Conservation (phyloP, 2,329 filamentous ascomycete species). For the Botrytis fabae region DNA sequence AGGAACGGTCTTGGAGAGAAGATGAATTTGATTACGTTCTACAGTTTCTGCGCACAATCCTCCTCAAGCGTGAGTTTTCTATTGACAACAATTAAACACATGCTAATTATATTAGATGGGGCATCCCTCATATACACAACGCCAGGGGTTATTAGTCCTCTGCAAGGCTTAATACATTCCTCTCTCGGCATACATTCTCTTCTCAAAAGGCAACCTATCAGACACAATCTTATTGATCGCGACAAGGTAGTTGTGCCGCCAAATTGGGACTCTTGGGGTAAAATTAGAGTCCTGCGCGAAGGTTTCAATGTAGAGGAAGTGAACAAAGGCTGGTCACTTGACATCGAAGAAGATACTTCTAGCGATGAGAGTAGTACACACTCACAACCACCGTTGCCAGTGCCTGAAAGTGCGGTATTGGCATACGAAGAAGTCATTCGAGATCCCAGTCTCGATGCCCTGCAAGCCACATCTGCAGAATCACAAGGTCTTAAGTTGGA, state of each 20-base stretch:
- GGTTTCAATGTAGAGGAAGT: slow-evolving; percentile 88
- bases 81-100: not conserved
- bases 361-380: slow-evolving; percentile 38
- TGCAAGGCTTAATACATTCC: slow-evolving; percentile 80
- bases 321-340: slow-evolving; percentile 81
- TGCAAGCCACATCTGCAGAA: slow-evolving; percentile 55
- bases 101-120: slow-evolving; percentile 57
- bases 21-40: slow-evolving; percentile 95
- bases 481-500: slow-evolving; percentile 45
- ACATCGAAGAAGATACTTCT: slow-evolving; percentile 63
- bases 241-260: slow-evolving; percentile 93
- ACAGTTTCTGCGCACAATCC: slow-evolving; percentile 85
- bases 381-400: slow-evolving; percentile 26
- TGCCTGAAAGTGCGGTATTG: slow-evolving; percentile 60
- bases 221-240: slow-evolving; percentile 88
- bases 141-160: slow-evolving; percentile 71
- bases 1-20: slow-evolving; percentile 90
- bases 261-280: slow-evolving; percentile 99
- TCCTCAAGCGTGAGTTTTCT: slow-evolving; percentile 71
- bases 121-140: slow-evolving; percentile 84
- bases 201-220: slow-evolving; percentile 74
- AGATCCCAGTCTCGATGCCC: slow-evolving; percentile 66
- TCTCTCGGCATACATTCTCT: slow-evolving; percentile 84
- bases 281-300: slow-evolving; percentile 88
- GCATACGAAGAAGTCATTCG: slow-evolving; percentile 79